Conservation (phyloP, 352 stramenopile species). For the Lagenidium giganteum region DNA sequence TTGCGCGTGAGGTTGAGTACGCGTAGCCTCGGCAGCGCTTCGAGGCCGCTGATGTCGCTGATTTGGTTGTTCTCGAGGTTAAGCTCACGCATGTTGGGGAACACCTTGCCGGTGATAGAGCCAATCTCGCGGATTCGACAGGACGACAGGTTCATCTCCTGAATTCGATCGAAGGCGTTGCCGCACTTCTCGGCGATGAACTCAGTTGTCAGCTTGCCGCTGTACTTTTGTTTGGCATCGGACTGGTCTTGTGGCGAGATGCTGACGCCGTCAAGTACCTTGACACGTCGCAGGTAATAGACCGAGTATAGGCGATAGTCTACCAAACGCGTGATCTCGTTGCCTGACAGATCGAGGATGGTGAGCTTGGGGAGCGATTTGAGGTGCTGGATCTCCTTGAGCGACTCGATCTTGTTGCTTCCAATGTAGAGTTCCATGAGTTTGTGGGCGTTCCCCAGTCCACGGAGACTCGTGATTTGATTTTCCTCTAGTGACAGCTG, state of each 20-base stretch:
- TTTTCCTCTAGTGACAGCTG: slow-evolving; percentile 87
- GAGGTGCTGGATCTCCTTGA: slow-evolving; percentile 79
- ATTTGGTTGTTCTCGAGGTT: slow-evolving; percentile 87
- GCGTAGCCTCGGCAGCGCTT: slow-evolving; percentile 50
- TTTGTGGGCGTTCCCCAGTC: slow-evolving; percentile 48
- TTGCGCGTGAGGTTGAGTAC: slow-evolving; percentile 76
- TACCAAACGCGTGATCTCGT: slow-evolving; percentile 47
- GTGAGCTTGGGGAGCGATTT: slow-evolving; percentile 80
- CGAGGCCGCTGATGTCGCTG: slow-evolving; percentile 60
- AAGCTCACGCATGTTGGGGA: slow-evolving; percentile 58
- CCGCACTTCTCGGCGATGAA: slow-evolving; percentile 80
- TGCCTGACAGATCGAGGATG: slow-evolving; percentile 83
- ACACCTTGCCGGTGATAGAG: slow-evolving; percentile 46
- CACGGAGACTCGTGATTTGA: slow-evolving; percentile 62
- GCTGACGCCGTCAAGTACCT: slow-evolving; percentile 77
- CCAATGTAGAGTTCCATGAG: slow-evolving; percentile 88
- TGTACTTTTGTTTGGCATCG: slow-evolving; percentile 85
- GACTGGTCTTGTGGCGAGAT: slow-evolving; percentile 72
- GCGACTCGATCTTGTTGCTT: slow-evolving; percentile 72
- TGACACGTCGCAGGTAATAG: slow-evolving; percentile 75
- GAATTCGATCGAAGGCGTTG: slow-evolving; percentile 46
- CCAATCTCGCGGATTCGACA: slow-evolving; percentile 71
- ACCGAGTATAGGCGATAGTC: slow-evolving; percentile 82
- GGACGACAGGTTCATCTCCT: slow-evolving; percentile 70
- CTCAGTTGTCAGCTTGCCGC: slow-evolving; percentile 79